Evolutionary conservation across 331 rosid species (phyloP).

Genomic region (Pyrus hybrid): DNA sequence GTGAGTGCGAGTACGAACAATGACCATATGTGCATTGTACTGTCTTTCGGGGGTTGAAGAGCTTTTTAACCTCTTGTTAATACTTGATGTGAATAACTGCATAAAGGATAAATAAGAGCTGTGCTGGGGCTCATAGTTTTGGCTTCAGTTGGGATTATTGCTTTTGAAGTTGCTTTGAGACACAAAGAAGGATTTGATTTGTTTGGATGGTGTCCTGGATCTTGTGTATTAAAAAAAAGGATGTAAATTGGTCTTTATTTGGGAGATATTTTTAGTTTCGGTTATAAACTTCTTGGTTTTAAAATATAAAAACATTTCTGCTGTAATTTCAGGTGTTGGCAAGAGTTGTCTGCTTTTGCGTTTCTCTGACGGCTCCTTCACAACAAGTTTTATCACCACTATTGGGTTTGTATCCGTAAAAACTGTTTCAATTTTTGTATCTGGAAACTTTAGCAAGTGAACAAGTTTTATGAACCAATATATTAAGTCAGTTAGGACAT

Average conservation of each 20-base stretch:
- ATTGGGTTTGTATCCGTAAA: conserved; percentile 57
- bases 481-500: neutral
- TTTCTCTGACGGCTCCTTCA: conserved; percentile 85
- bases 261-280: neutral
- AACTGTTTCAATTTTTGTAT: neutral
- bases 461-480: neutral
- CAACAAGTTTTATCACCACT: conserved; percentile 86
- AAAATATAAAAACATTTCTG: neutral
- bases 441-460: conserved; percentile 2
- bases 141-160: neutral
- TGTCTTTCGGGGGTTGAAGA: neutral
- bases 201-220: neutral
- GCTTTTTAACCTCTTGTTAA: neutral
- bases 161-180: neutral
- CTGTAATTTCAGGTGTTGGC: conserved; percentile 59
- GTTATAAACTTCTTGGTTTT: neutral
- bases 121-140: neutral
- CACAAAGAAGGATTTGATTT: neutral
- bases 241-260: neutral
- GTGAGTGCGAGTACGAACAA: neutral
- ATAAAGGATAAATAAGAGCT: neutral
- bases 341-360: conserved; percentile 88
- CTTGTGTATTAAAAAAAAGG: neutral
- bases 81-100: neutral
- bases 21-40: neutral